These are phyloP conservation scores for Rhypophila decipiens DNA, from an alignment of 495 filamentous ascomycete species.

Conservation along the genomic window DNA sequence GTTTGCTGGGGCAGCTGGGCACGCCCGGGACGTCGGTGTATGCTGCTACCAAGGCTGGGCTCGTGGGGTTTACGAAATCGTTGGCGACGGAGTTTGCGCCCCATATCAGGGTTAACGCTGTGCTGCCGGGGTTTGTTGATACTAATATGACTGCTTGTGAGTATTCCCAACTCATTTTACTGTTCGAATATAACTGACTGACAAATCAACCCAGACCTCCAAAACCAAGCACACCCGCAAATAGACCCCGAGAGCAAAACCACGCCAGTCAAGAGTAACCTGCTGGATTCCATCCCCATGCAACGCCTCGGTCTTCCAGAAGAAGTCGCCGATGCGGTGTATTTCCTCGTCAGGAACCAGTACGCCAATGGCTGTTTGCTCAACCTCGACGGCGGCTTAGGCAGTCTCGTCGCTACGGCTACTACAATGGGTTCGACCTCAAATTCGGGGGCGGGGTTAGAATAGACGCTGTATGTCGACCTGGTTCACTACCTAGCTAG, in stretches of 20 bases:
- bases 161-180: slow-evolving; percentile 7
- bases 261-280: no score
- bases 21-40: slow-evolving; percentile 64
- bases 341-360: slow-evolving; percentile 68
- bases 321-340: slow-evolving; percentile 75
- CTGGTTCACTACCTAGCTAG: no score
- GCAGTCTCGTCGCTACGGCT: no score
- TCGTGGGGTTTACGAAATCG: slow-evolving; percentile 66
- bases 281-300: slow-evolving; percentile 62
- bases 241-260: background rate
- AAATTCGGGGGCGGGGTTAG: no score
- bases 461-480: no score
- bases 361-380: slow-evolving; percentile 83
- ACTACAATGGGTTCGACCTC: no score
- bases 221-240: background rate
- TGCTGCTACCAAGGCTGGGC: slow-evolving; percentile 72
- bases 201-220: background rate
- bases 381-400: slow-evolving; percentile 78
- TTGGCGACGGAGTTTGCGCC: slow-evolving; percentile 57
- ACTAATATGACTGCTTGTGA: slow-evolving; percentile 71
- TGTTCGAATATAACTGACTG: background rate
- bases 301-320: slow-evolving; percentile 58
- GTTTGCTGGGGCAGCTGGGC: slow-evolving; percentile 58
- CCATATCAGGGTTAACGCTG: slow-evolving; percentile 65
- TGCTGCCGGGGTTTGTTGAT: slow-evolving; percentile 77